Evolutionary conservation across 805 yeast genomes (phyloP).

Genomic region (Deakozyma indianensis): DNA sequence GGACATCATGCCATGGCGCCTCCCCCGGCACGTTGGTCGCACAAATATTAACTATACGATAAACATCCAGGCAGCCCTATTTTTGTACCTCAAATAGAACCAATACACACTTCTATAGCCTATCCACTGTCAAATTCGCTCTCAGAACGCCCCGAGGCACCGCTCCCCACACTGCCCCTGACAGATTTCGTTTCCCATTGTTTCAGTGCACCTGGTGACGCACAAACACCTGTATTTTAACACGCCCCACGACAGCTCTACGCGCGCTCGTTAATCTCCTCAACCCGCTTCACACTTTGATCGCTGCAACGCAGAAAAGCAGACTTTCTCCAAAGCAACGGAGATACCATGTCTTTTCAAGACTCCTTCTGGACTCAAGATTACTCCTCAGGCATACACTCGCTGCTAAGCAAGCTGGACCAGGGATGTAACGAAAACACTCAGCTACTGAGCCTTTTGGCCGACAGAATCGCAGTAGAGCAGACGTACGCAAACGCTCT

Average conservation of each 20-base stretch:
- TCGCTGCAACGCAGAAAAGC: too few relatives aligned
- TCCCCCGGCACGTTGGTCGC: too few relatives aligned
- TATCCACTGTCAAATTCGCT: not conserved
- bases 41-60: too few relatives aligned
- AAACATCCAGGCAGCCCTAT: too few relatives aligned
- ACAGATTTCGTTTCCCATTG: too few relatives aligned
- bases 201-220: not conserved
- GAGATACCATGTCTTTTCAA: slow-evolving; percentile 10
- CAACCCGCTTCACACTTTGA: too few relatives aligned
- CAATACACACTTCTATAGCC: not conserved
- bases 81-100: too few relatives aligned
- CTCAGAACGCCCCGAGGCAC: not conserved
- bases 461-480: slow-evolving; percentile 53
- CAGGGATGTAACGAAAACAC: slow-evolving; percentile 55
- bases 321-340: too few relatives aligned
- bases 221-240: not conserved
- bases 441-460: slow-evolving; percentile 46
- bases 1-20: too few relatives aligned
- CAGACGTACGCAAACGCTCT: slow-evolving; percentile 45
- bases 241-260: too few relatives aligned
- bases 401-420: slow-evolving; percentile 20
- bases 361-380: slow-evolving; percentile 22
- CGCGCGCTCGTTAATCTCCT: too few relatives aligned
- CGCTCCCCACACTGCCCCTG: not conserved
- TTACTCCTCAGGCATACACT: slow-evolving; percentile 20